Evolutionary conservation across 2,329 filamentous ascomycete species (phyloP), one percentile per base, ranked within the genome.

Genomic region (Ceratocystis ficicola): DNA sequence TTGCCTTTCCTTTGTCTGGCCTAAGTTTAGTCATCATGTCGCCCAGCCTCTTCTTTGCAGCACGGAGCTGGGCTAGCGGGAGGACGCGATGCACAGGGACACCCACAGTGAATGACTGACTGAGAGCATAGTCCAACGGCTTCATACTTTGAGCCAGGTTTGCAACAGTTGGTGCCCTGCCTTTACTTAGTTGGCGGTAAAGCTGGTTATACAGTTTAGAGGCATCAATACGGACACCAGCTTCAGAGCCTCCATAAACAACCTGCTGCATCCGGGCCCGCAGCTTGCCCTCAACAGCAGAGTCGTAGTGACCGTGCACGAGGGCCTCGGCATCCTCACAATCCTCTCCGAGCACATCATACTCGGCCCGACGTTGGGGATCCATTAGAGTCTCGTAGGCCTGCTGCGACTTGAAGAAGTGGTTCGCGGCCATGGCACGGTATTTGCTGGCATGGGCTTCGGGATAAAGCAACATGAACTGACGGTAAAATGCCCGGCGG

Each of bases 361-460:
- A 80, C 44, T 74, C 73, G 4, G 75, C 72, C 44, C 77, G 74
- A 25, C 75, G 74, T 17, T 72, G 71, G 15, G 77, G 77, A 62
- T 79, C 75, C 60, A 78, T 75, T n/a, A 81, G 73, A 1, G 76
- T 77, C 71, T 81, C 79, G 61, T 79, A 80, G 6, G 78, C 79
- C 12, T 72, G 71, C 65, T 80, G 76, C 2, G 77, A 74, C 48
- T 73, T 71, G 10, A 73, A 71, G 61, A 80, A 76, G 69, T 79
- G 77, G 25, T 71, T 70, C 12, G 74, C 73, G 25, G 78, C 78
- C 44, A 74, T 69, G 41, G 73, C 73, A 44, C 74, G 76, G 62
- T 76, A 71, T 41, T 75, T 71, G 7, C 73, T 70, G 1, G 78
- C 75, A 67, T 80, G 76, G 61, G 71, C 73, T 36, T 77, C 76